Conservation (phyloP, 2,329 filamentous ascomycete genomes). For the Xylaria sp. region DNA sequence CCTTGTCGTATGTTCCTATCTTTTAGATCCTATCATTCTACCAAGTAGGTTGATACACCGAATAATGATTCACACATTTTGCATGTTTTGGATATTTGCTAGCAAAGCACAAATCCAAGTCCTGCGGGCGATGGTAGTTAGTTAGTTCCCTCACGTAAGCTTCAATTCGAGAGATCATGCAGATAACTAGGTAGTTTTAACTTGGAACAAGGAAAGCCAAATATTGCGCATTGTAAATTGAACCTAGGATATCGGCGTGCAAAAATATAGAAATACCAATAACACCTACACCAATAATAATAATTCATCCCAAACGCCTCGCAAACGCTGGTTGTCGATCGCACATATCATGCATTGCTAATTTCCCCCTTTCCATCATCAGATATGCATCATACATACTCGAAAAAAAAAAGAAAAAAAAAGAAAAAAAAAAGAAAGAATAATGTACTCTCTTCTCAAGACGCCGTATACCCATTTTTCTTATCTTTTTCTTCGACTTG, state of each 20-base stretch:
- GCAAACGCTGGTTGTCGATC: not conserved
- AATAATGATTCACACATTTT: not conserved
- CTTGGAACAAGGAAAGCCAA: not conserved
- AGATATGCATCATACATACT: not conserved
- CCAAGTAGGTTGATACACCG: not conserved
- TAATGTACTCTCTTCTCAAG: not conserved
- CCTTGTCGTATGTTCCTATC: not conserved
- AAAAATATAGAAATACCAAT: not conserved
- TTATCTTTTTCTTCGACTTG: not conserved
- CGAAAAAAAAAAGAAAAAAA: no score
- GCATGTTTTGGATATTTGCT: no score
- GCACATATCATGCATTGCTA: not conserved
- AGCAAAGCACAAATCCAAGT: no score
- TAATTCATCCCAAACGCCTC: not conserved
- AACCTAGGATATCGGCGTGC: not conserved
- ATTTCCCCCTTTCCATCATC: not conserved
- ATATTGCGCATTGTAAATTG: not conserved
- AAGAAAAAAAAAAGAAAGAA: not conserved
- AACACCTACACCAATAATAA: not conserved
- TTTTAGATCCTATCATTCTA: no score
- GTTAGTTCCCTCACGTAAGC: not conserved
- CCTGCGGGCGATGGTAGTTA: no score
- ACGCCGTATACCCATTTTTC: not conserved
- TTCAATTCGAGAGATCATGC: no score
- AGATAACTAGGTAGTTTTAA: not conserved